Evolutionary conservation across 2,329 filamentous ascomycete genomes (phyloP).

Genomic region (Cladophialophora immunda): DNA sequence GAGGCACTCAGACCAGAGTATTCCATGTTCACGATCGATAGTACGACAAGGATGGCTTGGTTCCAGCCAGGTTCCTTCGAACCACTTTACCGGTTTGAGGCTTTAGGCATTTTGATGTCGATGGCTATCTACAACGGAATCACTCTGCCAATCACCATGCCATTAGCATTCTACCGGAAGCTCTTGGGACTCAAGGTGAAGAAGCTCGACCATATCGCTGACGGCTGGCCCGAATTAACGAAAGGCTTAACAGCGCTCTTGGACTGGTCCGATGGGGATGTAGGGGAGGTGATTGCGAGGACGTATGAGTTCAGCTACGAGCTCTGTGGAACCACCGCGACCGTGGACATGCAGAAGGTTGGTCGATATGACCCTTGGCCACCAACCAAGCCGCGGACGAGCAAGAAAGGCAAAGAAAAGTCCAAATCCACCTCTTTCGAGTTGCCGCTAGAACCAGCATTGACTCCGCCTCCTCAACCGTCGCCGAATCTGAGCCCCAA

Average conservation of each 20-base stretch:
- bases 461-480: conserved; percentile 30
- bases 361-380: conserved; percentile 41
- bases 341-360: conserved; percentile 63
- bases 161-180: conserved; percentile 81
- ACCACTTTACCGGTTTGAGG: conserved; percentile 87
- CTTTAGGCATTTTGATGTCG: conserved; percentile 86
- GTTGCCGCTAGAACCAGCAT: conserved; percentile 27
- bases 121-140: conserved; percentile 93
- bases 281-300: conserved; percentile 81
- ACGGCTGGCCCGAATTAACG: conserved; percentile 86
- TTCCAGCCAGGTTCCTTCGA: conserved; percentile 85
- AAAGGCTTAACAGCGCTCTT: conserved; percentile 77
- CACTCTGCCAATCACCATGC: conserved; percentile 89
- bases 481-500: conserved; percentile 25
- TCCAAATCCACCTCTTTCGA: conserved; percentile 39
- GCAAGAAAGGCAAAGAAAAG: conserved; percentile 38
- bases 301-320: conserved; percentile 86
- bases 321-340: conserved; percentile 61
- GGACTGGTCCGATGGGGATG: conserved; percentile 80
- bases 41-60: conserved; percentile 81
- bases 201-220: conserved; percentile 77
- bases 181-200: conserved; percentile 75
- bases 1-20: conserved; percentile 81
- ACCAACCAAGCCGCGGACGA: conserved; percentile 6
- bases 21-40: conserved; percentile 80